Conservation (phyloP, 805 yeast genomes). For the Priceomyces carsonii region DNA sequence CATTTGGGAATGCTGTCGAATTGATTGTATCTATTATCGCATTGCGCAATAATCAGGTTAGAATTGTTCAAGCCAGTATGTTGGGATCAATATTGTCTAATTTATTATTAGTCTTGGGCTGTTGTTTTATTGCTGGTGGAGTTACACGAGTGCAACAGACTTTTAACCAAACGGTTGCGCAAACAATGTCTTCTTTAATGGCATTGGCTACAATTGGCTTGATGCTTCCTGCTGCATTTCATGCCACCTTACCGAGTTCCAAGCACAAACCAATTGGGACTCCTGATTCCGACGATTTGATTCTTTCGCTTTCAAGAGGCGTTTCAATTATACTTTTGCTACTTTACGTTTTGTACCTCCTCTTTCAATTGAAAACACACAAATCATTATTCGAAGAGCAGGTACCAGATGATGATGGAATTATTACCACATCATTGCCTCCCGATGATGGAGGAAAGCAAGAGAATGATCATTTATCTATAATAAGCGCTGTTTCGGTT, state of each 20-base stretch:
- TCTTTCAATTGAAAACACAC: slow-evolving; percentile 91
- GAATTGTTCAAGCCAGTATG: slow-evolving; percentile 97
- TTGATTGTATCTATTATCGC: slow-evolving; percentile 93
- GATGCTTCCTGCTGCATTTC: slow-evolving; percentile 94
- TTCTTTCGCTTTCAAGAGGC: slow-evolving; percentile 79
- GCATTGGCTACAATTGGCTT: slow-evolving; percentile 88
- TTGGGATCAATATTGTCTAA: slow-evolving; percentile 91
- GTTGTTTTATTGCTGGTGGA: slow-evolving; percentile 94
- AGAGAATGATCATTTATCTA: slow-evolving; percentile 46
- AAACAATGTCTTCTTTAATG: slow-evolving; percentile 93
- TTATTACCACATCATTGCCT: slow-evolving; percentile 30
- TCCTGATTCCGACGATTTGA: slow-evolving; percentile 45
- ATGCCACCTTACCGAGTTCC: slow-evolving; percentile 64
- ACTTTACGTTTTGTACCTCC: slow-evolving; percentile 74
- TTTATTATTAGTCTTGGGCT: slow-evolving; percentile 86
- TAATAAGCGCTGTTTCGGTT: slow-evolving; percentile 53
- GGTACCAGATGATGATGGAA: slow-evolving; percentile 31
- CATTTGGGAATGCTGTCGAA: slow-evolving; percentile 97
- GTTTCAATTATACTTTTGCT: slow-evolving; percentile 76
- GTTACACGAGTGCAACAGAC: slow-evolving; percentile 79
- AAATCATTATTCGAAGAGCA: slow-evolving; percentile 66
- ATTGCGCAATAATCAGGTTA: slow-evolving; percentile 76
- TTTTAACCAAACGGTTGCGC: slow-evolving; percentile 96
- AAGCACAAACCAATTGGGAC: slow-evolving; percentile 25
- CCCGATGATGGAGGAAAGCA: slow-evolving; percentile 15